Percentiles rank a stretch among this genome's conserved stretches.
phyloP scores from a whole-genome alignment of 129 eudicot genomes.

The Ambrosia artemisiifolia region DNA sequence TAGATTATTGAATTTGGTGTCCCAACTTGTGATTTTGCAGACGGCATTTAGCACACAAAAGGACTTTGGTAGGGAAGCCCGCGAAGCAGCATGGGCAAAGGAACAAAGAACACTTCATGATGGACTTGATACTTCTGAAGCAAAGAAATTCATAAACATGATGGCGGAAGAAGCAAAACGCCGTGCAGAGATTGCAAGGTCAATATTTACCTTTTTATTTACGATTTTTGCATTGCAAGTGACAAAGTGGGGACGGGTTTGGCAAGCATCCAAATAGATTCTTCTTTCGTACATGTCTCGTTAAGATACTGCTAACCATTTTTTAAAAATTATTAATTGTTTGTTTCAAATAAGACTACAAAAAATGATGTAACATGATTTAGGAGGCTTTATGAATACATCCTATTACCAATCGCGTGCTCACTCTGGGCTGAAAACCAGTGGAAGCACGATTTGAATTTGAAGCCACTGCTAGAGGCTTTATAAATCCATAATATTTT shows the following conservation, averaged over 20 bases:
- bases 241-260: background rate
- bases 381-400: no score
- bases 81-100: slow-evolving; percentile 75
- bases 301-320: background rate
- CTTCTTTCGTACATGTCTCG: background rate
- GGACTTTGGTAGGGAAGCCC: slow-evolving; percentile 61
- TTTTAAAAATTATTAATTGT: background rate
- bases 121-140: slow-evolving; percentile 43
- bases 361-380: no score
- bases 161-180: slow-evolving; percentile 78
- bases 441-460: no score
- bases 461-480: no score
- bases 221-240: background rate
- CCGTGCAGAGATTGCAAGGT: slow-evolving; percentile 79
- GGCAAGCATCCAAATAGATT: background rate
- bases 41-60: slow-evolving; percentile 52
- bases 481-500: no score
- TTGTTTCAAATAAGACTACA: no score
- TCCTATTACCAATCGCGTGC: no score
- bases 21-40: slow-evolving; percentile 18
- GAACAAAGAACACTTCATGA: slow-evolving; percentile 63
- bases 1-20: background rate
- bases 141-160: slow-evolving; percentile 42
- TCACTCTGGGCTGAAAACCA: no score
- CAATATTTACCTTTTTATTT: background rate